These are phyloP conservation scores for Furcasterigmium sp. DNA, from an alignment of 2,329 filamentous ascomycete species.

Conservation along the genomic window DNA sequence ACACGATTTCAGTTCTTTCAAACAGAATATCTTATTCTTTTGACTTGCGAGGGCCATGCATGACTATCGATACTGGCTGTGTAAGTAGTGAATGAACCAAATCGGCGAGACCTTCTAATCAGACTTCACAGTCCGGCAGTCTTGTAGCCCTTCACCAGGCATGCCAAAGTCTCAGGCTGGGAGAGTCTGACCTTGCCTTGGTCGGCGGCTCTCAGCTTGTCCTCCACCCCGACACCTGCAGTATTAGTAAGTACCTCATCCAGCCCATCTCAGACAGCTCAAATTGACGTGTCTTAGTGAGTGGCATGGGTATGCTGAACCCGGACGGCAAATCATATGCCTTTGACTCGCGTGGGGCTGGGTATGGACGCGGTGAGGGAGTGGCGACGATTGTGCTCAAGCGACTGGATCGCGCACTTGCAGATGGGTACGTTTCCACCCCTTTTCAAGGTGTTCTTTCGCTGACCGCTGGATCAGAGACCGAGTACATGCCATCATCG, in stretches of 20 bases:
- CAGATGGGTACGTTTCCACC: too few relatives aligned
- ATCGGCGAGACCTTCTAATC: too few relatives aligned
- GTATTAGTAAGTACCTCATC: constrained; percentile 7
- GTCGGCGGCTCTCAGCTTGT: constrained; percentile 15
- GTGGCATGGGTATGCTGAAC: background rate
- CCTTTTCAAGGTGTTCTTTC: too few relatives aligned
- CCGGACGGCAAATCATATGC: constrained; percentile 24
- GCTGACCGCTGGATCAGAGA: constrained; percentile 21
- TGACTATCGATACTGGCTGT: constrained; percentile 47
- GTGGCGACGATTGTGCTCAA: constrained; percentile 46
- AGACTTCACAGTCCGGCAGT: constrained; percentile 26
- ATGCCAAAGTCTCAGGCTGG: constrained; percentile 16
- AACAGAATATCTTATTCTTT: constrained; percentile 44
- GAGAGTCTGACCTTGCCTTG: constrained; percentile 19
- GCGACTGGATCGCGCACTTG: constrained; percentile 37
- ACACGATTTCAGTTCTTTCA: constrained; percentile 31
- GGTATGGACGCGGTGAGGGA: constrained; percentile 37
- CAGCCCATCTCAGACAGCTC: too few relatives aligned
- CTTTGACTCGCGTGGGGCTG: constrained; percentile 25
- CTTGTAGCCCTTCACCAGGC: constrained; percentile 41
- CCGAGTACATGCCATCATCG: constrained; percentile 30
- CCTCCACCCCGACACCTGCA: constrained; percentile 16
- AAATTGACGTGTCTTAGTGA: too few relatives aligned
- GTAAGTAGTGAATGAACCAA: too few relatives aligned
- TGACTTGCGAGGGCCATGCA: constrained; percentile 38